These are phyloP conservation scores for Discostella pseudostelligera DNA, from an alignment of 108 stramenopile genomes.

Conservation along the genomic window DNA sequence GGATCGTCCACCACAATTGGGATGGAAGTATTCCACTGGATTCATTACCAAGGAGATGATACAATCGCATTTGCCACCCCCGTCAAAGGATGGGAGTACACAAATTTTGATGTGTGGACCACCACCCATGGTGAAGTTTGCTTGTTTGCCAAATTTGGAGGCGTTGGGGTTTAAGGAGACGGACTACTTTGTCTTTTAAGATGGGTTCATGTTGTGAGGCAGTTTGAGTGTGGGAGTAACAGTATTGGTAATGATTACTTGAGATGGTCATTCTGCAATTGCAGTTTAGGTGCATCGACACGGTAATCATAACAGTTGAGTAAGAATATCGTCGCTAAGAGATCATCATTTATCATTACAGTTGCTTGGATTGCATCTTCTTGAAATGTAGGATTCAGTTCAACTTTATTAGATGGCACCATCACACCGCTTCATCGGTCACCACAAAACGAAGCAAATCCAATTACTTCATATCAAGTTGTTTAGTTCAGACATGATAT, in stretches of 20 bases:
- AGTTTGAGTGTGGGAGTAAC: neutral
- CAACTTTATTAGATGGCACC: too few relatives aligned
- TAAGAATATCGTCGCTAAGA: too few relatives aligned
- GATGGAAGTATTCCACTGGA: slow-evolving; percentile 84
- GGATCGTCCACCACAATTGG: slow-evolving; percentile 64
- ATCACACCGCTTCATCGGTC: too few relatives aligned
- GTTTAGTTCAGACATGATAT: too few relatives aligned
- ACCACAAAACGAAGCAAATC: too few relatives aligned
- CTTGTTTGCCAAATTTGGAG: slow-evolving; percentile 88
- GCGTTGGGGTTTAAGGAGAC: slow-evolving; percentile 87
- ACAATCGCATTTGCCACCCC: slow-evolving; percentile 58
- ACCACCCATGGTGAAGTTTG: slow-evolving; percentile 98
- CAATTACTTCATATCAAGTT: too few relatives aligned
- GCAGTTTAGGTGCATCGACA: too few relatives aligned
- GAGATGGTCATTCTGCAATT: too few relatives aligned
- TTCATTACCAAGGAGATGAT: slow-evolving; percentile 96
- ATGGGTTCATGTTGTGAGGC: neutral
- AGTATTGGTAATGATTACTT: too few relatives aligned
- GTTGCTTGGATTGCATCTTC: neutral
- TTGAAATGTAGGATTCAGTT: too few relatives aligned
- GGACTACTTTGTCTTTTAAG: slow-evolving; percentile 88
- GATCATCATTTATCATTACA: neutral
- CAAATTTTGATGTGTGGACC: slow-evolving; percentile 98
- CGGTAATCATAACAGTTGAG: too few relatives aligned
- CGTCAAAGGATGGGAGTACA: slow-evolving; percentile 49